Base-by-base conservation (phyloP, 805 yeast species). In the Suhomyces vadensis region DNA sequence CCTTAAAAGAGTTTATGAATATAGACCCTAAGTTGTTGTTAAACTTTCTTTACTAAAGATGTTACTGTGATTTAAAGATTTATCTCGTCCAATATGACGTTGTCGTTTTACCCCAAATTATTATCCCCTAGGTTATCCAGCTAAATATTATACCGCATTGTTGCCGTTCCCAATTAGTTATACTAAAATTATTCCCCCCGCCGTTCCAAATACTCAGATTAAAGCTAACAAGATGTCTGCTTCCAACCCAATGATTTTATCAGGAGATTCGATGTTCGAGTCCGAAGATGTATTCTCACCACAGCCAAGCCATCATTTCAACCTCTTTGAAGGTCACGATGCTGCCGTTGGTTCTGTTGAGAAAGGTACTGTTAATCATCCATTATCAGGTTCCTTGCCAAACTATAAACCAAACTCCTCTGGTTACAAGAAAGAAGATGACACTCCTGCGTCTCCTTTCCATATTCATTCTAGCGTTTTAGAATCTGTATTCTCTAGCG, bases 381-480 rank as follows among this genome's bases (percentile, higher is more conserved):
- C 35, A 33, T 39, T 43, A 24, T 31, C 42, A 21, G 47, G 39
- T 17, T 19, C 40, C 36, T 27, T 43, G 29, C 47, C 47, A 20
- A 39, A 14, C 20, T 40, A 40, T n/a, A 31, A 31, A 13, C 10
- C 36, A n/a, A n/a, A 5, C 4, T 20, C 35, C 4, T 13, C 31
- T 19, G 42, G 31, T 25, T 29, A 21, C 13, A 16, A 19, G 31
- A 38, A 38, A 14, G 43, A 16, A 13, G 43, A 50, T 31, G 44
- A 35, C 13, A 47, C 42, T 27, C 39, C 53, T 25, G 37, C 58
- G 21, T 69, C 83, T 41, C 82, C 84, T 8, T 61, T 78, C 48
- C 74, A 77, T 50, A 68, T 83, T 55, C 81, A 78, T 55, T 64
- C 78, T 10, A 69, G 75, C 39, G 74, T 78, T 23, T 58, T 79